A percentile compares a stretch with the other conserved stretches of the same genome.
Conservation (phyloP, 2,329 filamentous ascomycete genomes). For the Epicoccum sorghinum region DNA sequence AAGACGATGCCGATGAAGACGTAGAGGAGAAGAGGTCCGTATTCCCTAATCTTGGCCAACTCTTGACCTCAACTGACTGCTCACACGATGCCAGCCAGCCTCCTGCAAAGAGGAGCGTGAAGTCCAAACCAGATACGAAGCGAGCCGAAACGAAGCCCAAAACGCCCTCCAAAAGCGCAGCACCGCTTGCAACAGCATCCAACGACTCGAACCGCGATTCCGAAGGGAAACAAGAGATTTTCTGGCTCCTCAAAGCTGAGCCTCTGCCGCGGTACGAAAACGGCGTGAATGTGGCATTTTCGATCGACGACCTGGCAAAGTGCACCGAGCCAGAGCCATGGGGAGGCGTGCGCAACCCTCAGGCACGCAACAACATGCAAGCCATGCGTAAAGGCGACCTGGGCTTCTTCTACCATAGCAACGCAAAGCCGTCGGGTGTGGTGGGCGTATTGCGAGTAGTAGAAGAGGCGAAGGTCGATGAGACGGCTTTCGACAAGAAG, state of each 20-base stretch:
- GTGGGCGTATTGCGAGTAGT: slow-evolving; percentile 90
- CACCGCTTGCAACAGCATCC: slow-evolving; percentile 19
- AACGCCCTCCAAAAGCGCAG: slow-evolving; percentile 12
- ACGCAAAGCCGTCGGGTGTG: slow-evolving; percentile 87
- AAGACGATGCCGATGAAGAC: slow-evolving; percentile 20
- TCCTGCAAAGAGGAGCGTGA: slow-evolving; percentile 30
- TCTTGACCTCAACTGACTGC: background rate
- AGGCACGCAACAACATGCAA: slow-evolving; percentile 85
- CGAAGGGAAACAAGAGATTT: slow-evolving; percentile 40
- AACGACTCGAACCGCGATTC: slow-evolving; percentile 36
- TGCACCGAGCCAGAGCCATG: slow-evolving; percentile 82
- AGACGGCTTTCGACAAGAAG: slow-evolving; percentile 72
- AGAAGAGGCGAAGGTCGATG: slow-evolving; percentile 79
- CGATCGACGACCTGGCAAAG: slow-evolving; percentile 83
- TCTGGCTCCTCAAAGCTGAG: slow-evolving; percentile 64
- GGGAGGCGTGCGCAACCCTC: slow-evolving; percentile 68
- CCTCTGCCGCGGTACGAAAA: slow-evolving; percentile 86
- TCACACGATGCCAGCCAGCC: slow-evolving; percentile 15
- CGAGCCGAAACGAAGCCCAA: slow-evolving; percentile 4
- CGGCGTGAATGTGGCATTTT: slow-evolving; percentile 88
- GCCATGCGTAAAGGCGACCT: slow-evolving; percentile 90
- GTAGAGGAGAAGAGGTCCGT: slow-evolving; percentile 5
- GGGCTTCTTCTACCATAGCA: slow-evolving; percentile 97
- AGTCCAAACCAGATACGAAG: slow-evolving; percentile 10
- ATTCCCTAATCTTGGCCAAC: no score